These are phyloP conservation scores for Monilinia vaccinii-corymbosi DNA, from an alignment of 2,329 filamentous ascomycete species.

Conservation along the genomic window DNA sequence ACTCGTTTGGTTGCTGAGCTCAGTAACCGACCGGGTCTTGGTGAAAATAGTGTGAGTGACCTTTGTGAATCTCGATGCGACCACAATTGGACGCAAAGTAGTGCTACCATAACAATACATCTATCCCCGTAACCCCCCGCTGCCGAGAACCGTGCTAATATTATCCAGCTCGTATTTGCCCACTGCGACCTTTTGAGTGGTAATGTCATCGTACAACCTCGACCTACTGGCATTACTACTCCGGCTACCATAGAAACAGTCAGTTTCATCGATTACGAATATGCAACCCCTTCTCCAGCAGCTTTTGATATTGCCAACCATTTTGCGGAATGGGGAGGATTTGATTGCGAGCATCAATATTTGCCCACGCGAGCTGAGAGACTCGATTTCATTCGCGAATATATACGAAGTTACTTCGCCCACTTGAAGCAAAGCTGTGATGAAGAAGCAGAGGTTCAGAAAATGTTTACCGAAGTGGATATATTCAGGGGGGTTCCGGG, in stretches of 20 bases:
- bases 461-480: constrained; percentile 74
- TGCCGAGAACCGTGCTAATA: constrained; percentile 15
- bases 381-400: constrained; percentile 72
- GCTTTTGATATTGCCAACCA: constrained; percentile 97
- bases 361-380: constrained; percentile 73
- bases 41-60: constrained; percentile 58
- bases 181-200: constrained; percentile 95
- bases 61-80: constrained; percentile 9
- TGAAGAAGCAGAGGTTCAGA: constrained; percentile 53
- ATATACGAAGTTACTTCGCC: constrained; percentile 65
- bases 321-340: constrained; percentile 96
- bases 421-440: constrained; percentile 38
- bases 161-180: constrained; percentile 68
- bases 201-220: constrained; percentile 80
- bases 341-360: constrained; percentile 82
- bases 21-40: constrained; percentile 68
- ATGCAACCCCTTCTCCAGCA: constrained; percentile 85
- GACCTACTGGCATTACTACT: constrained; percentile 25
- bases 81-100: constrained; percentile 6
- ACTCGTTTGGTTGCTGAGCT: constrained; percentile 60
- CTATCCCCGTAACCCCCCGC: neutral
- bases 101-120: neutral
- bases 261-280: constrained; percentile 97
- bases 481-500: constrained; percentile 81
- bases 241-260: constrained; percentile 43